Percentiles rank a stretch among this genome's conserved stretches.
These are phyloP conservation scores for Fonsecaea multimorphosa DNA, from an alignment of 2,329 filamentous ascomycete genomes.

Conservation along the genomic window DNA sequence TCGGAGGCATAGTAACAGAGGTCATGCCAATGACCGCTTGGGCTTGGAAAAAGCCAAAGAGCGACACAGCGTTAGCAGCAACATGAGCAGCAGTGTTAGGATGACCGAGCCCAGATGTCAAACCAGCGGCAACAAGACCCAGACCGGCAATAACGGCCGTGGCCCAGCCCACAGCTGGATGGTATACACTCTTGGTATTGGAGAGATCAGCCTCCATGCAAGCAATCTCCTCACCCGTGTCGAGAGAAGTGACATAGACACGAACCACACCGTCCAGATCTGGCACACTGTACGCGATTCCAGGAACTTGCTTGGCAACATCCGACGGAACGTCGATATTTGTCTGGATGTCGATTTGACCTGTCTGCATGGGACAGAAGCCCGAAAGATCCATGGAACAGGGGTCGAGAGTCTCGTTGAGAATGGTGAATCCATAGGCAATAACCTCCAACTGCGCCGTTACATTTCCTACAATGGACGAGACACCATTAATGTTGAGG, in stretches of 20 bases:
- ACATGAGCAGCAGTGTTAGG: conserved; percentile 94
- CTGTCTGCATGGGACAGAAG: conserved; percentile 89
- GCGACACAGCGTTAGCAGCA: conserved; percentile 88
- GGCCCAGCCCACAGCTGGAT: conserved; percentile 85
- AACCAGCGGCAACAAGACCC: conserved; percentile 80
- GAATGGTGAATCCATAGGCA: conserved; percentile 80
- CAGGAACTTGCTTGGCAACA: conserved; percentile 72
- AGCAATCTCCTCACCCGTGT: conserved; percentile 70
- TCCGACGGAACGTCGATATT: conserved; percentile 65
- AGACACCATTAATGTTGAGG: conserved; percentile 80
- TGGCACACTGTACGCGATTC: conserved; percentile 85
- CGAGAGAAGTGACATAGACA: conserved; percentile 77
- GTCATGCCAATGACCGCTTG: conserved; percentile 91
- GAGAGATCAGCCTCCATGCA: conserved; percentile 88
- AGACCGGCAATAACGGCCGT: conserved; percentile 87
- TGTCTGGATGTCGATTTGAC: conserved; percentile 77
- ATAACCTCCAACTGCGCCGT: conserved; percentile 75
- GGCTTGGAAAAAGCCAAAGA: conserved; percentile 92
- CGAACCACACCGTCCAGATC: conserved; percentile 87
- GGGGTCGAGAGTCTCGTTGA: conserved; percentile 73
- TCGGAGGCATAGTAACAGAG: conserved; percentile 79
- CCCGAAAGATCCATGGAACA: conserved; percentile 73
- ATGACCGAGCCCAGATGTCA: conserved; percentile 88
- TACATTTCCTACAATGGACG: conserved; percentile 82
- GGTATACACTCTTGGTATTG: conserved; percentile 90